These are phyloP conservation scores for Claviceps arundinis DNA, from an alignment of 2,329 filamentous ascomycete species.

Conservation along the genomic window DNA sequence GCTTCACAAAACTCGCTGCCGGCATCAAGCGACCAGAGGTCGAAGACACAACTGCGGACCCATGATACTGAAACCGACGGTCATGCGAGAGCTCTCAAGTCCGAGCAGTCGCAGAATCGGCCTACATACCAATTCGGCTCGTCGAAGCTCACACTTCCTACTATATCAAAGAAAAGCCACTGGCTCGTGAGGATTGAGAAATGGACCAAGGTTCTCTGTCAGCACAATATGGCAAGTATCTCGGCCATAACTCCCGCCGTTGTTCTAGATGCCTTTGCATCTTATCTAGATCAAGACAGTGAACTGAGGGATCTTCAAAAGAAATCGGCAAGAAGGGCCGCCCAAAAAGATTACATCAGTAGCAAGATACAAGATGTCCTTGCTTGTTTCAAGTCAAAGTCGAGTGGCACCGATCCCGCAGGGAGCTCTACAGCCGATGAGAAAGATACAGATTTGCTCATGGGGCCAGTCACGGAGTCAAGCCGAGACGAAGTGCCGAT, in stretches of 20 bases:
- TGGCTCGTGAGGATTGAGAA: conserved; percentile 23
- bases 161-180: conserved; percentile 16
- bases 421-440: neutral
- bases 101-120: conserved; percentile 11
- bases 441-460: neutral
- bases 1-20: neutral
- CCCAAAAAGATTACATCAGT: conserved; percentile 13
- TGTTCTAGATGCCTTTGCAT: conserved; percentile 14
- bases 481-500: neutral
- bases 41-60: neutral
- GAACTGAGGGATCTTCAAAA: conserved; percentile 19
- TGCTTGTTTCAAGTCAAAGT: conserved; percentile 6
- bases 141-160: conserved; percentile 15
- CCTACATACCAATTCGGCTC: conserved; percentile 11
- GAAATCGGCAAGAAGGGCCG: conserved; percentile 18
- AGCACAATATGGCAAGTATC: conserved; percentile 13
- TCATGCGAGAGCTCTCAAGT: conserved; percentile 1
- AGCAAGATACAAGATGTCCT: conserved; percentile 14
- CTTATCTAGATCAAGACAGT: conserved; percentile 19
- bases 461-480: neutral
- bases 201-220: conserved; percentile 20
- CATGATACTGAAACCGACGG: neutral
- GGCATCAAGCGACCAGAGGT: neutral
- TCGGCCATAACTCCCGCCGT: conserved; percentile 13
- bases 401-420: neutral